Conservation (phyloP, 805 yeast genomes). For the Schwanniomyces polymorphus region DNA sequence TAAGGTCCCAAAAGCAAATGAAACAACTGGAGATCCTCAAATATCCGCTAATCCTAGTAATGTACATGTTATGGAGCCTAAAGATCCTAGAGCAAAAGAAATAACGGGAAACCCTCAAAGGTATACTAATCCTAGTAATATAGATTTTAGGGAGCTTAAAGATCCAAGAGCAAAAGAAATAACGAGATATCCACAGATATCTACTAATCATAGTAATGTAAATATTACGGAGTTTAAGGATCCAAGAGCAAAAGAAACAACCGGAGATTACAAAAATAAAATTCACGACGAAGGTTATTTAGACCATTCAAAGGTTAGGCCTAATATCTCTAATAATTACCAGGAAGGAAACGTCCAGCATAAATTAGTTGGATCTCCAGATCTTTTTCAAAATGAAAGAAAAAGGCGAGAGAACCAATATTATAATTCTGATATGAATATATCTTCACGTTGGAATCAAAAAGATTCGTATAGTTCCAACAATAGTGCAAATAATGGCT, state of each 20-base stretch:
- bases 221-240: background rate
- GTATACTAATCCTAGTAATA: background rate
- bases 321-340: too few relatives aligned
- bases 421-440: too few relatives aligned
- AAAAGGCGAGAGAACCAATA: too few relatives aligned
- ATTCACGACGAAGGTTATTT: too few relatives aligned
- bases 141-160: background rate
- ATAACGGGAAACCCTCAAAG: background rate
- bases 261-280: too few relatives aligned
- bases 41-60: background rate
- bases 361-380: too few relatives aligned
- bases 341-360: too few relatives aligned
- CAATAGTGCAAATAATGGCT: too few relatives aligned
- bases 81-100: background rate
- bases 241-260: background rate
- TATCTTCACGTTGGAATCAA: too few relatives aligned
- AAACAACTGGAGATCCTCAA: background rate
- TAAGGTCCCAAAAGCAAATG: background rate
- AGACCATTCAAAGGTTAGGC: too few relatives aligned
- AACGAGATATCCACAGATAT: background rate
- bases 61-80: background rate
- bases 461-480: too few relatives aligned
- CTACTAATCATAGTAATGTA: background rate
- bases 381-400: too few relatives aligned
- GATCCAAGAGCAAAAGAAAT: background rate